Evolutionary conservation across 768 basidiomycete species (phyloP), one percentile per base, ranked within the genome.

Genomic region (Coprinopsis strossmayeri): DNA sequence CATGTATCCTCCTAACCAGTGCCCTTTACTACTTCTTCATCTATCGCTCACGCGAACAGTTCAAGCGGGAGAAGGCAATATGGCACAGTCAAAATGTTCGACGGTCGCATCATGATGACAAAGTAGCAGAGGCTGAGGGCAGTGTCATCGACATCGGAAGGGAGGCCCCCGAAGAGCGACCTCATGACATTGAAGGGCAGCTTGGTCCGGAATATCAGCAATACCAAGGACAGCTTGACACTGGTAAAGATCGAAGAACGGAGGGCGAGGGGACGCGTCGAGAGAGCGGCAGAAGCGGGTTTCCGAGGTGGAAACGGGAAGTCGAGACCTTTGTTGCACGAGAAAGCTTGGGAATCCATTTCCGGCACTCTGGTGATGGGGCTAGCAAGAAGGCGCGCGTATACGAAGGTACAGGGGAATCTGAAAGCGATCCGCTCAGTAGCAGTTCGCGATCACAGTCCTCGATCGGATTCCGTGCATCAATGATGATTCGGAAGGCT

Each of bases 1-100:
- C 73, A 23, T 67, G 79, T 55, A 46, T 82, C 24, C 50, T 80
- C 3, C 50, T 74, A 7, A 64, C 65, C 40, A 61, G 68, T 24
- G 28, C 62, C 12, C 57, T 79, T 1, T 71, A 73, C 52, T 76
- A 66, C 53, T 67, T 72, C 49, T 65, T 71, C 43, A 61, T 77
- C 45, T 66, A 73, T 44, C 74, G 80, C 10, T 76, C 79, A 12
- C 76, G 73, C 11, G 56, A 58, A 52, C 66, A 69, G 32, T 51
- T 58, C 17, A 32, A 53, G 38, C 51, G 34, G n/a, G 37, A 49
- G 17, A 28, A 30, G 3, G 47, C 28, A 53, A 55, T 38, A 18
- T 57, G 51, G 52, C 43, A 43, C 52, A 56, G 39, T 51, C 49
- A 27, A 49, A 45, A n/a, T 12, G 7, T 10, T 28, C 25, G 4